Percentiles rank a stretch among this genome's conserved stretches.
These are phyloP conservation scores for Candida glaebosa DNA, from an alignment of 805 yeast genomes.

Conservation along the genomic window DNA sequence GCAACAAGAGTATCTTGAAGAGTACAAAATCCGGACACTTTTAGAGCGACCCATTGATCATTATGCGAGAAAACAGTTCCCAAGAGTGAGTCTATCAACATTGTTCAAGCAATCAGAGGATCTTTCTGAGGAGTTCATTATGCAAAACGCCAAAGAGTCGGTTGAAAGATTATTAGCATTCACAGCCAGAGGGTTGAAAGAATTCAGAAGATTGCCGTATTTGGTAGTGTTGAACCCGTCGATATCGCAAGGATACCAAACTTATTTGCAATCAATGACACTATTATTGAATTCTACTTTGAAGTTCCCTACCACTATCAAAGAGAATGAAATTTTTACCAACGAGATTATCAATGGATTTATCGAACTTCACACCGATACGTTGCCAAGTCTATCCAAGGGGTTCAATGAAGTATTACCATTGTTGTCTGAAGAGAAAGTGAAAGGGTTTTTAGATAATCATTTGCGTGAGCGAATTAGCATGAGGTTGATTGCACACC, in stretches of 20 bases:
- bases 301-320: slow-evolving; percentile 40
- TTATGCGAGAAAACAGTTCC: slow-evolving; percentile 50
- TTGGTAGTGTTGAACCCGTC: slow-evolving; percentile 84
- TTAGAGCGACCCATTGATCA: slow-evolving; percentile 57
- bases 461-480: slow-evolving; percentile 83
- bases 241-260: slow-evolving; percentile 69
- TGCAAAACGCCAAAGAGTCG: slow-evolving; percentile 52
- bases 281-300: slow-evolving; percentile 31
- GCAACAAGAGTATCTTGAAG: slow-evolving; percentile 42
- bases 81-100: slow-evolving; percentile 50
- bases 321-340: slow-evolving; percentile 54
- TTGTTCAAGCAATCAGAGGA: slow-evolving; percentile 40
- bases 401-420: slow-evolving; percentile 71
- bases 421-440: slow-evolving; percentile 43
- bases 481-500: slow-evolving; percentile 83
- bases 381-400: slow-evolving; percentile 73
- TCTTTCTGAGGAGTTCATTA: slow-evolving; percentile 34
- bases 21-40: slow-evolving; percentile 55
- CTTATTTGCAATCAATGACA: slow-evolving; percentile 67
- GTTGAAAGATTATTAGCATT: slow-evolving; percentile 53
- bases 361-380: slow-evolving; percentile 77
- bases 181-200: slow-evolving; percentile 68
- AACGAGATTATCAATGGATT: slow-evolving; percentile 49
- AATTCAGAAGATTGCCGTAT: slow-evolving; percentile 75
- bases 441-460: slow-evolving; percentile 62